Evolutionary conservation across 352 stramenopile species (phyloP), one percentile per base, ranked within the genome.

Genomic region (Globisporangium barbulae): DNA sequence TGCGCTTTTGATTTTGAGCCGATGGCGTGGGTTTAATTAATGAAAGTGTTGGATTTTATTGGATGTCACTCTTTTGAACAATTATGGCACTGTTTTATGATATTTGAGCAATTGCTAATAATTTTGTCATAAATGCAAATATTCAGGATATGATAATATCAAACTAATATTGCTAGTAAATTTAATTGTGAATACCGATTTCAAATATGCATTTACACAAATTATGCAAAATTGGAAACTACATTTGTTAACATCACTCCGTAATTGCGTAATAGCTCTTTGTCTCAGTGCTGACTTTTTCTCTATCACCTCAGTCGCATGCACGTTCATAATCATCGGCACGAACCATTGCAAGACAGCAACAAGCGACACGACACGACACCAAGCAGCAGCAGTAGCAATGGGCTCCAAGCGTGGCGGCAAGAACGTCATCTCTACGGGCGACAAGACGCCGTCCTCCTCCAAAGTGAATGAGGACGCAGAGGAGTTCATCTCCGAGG

Each of bases 401-500:
- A 61, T 58, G 55, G 49, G 48, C 37, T 53, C 58, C 28, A 64
- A 63, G 55, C 45, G 47, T 55, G 61, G 19, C 33, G 56, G 48
- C n/a, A 70, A 66, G 63, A 64, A 52, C 33, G 45, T 64, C 31
- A 49, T 57, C n/a, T 22, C 60, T 10, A 66, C 21, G 9, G 25
- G 41, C 17, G 22, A 3, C 21, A 31, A 54, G 22, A 9, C 12
- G 30, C 30, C 28, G 28, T 28, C 41, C 17, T 21, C 19, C 19
- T 21, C 31, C 52, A 31, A 8, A 25, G 2, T 44, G 5, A 55
- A 39, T 9, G 50, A 60, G n/a, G 70, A 73, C 10, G 47, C 81
- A 21, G 58, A 69, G 10, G 75, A 85, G 44, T 76, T 79, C 47
- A 57, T 79, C 58, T 70, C 67, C 37, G 75, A 89, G 41, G 81